These are phyloP conservation scores for Paraglomus occultum DNA, from an alignment of 192 early-diverging fungal genomes.

Conservation along the genomic window DNA sequence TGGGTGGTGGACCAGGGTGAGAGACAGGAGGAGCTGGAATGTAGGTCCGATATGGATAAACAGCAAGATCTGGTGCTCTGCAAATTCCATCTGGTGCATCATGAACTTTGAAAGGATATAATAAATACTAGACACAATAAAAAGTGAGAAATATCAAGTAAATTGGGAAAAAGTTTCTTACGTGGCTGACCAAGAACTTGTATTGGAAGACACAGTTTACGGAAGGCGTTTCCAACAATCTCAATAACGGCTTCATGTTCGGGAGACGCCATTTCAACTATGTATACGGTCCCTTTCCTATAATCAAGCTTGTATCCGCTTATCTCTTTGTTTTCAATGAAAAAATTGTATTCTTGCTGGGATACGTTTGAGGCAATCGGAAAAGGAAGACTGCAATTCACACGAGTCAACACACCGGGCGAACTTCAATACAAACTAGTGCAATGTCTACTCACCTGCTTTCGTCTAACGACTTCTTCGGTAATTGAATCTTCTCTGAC, in stretches of 20 bases:
- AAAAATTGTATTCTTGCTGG: conserved; percentile 8
- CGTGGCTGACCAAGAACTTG: no score
- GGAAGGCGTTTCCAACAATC: neutral
- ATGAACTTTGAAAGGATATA: conserved; percentile 7
- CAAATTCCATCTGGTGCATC: neutral
- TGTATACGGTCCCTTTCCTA: conserved; percentile 6
- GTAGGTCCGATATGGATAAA: conserved; percentile 13
- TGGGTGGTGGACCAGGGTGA: conserved; percentile 10
- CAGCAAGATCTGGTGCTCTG: conserved; percentile 17
- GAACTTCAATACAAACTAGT: conserved; percentile 13
- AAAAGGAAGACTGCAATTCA: conserved; percentile 17
- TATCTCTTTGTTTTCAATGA: conserved; percentile 18
- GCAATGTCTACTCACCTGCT: conserved; percentile 9
- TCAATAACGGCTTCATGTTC: conserved; percentile 24
- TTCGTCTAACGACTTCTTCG: conserved; percentile 1
- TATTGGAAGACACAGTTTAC: no score
- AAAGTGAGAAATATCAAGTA: conserved; percentile 13
- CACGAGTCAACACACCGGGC: conserved; percentile 2
- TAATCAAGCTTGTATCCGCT: conserved; percentile 22
- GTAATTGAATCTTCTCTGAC: conserved; percentile 14
- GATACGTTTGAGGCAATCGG: conserved; percentile 17
- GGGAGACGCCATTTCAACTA: conserved; percentile 6
- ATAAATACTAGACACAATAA: no score
- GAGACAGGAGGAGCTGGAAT: no score
- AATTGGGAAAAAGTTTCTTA: no score